Percentiles rank a stretch among this genome's conserved stretches.
Conservation (phyloP, 176 grass and related monocot species). For the Cymbopogon citratus region DNA sequence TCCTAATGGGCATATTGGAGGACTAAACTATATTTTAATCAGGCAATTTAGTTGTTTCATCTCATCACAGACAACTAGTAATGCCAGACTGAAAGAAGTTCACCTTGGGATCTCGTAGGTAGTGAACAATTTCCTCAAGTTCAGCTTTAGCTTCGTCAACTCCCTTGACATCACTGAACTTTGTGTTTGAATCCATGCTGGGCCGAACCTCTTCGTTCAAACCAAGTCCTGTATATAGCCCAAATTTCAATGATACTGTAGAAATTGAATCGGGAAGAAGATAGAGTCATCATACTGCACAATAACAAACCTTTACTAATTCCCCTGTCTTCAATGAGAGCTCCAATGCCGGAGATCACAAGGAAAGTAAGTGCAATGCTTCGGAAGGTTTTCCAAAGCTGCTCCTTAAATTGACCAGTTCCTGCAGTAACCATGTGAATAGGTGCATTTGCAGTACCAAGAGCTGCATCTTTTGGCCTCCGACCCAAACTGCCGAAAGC, state of each 20-base stretch:
- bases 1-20: not conserved
- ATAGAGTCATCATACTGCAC: not conserved
- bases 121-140: conserved; percentile 99
- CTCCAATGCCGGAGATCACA: conserved; percentile 86
- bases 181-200: conserved; percentile 74
- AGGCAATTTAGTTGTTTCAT: not conserved
- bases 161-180: conserved; percentile 95
- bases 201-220: conserved; percentile 30
- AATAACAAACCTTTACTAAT: conserved; percentile 80
- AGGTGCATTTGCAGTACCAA: conserved; percentile 75
- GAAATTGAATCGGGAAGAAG: not conserved
- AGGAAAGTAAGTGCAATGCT: conserved; percentile 84
- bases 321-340: conserved; percentile 89
- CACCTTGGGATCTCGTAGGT: conserved; percentile 96
- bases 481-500: conserved; percentile 52
- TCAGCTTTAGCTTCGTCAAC: conserved; percentile 97
- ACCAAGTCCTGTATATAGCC: not conserved
- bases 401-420: conserved; percentile 87
- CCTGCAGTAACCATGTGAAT: conserved; percentile 88
- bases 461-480: conserved; percentile 64
- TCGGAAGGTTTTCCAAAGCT: conserved; percentile 93
- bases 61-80: not conserved
- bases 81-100: conserved; percentile 1
- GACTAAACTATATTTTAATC: not conserved
- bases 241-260: conserved; percentile 4